Percentiles rank a stretch among this genome's conserved stretches.
Conservation (phyloP, 2,329 filamentous ascomycete genomes). For the Raffaelea albimanens region DNA sequence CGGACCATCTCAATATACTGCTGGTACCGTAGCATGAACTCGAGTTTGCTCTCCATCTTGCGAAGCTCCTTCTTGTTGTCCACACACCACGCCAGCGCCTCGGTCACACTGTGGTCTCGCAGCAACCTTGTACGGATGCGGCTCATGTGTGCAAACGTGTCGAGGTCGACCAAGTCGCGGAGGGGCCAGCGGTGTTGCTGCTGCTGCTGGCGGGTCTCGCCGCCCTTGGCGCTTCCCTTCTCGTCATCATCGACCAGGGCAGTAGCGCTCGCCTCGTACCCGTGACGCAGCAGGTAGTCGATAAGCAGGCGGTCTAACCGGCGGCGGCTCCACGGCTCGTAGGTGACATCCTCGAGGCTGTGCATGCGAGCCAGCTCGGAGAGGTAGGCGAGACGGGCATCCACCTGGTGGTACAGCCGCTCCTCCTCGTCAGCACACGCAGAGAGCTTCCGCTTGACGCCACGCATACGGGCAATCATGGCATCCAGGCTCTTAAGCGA, state of each 20-base stretch:
- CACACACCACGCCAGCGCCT: constrained; percentile 80
- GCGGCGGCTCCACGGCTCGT: constrained; percentile 79
- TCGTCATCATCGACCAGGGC: constrained; percentile 46
- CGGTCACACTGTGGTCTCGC: constrained; percentile 57
- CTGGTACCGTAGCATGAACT: constrained; percentile 88
- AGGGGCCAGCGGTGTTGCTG: constrained; percentile 36
- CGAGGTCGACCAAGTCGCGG: constrained; percentile 74
- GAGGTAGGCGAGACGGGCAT: constrained; percentile 70
- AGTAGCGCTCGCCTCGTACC: constrained; percentile 69
- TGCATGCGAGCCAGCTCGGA: constrained; percentile 71
- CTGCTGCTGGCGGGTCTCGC: neutral
- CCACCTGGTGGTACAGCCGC: constrained; percentile 63
- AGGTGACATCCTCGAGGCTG: constrained; percentile 81
- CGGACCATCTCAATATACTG: constrained; percentile 90
- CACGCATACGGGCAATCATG: constrained; percentile 78
- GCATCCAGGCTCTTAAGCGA: constrained; percentile 73
- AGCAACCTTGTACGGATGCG: constrained; percentile 63
- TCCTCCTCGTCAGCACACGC: constrained; percentile 70
- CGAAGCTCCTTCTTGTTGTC: constrained; percentile 90
- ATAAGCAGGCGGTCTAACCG: constrained; percentile 77
- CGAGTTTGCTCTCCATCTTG: constrained; percentile 79
- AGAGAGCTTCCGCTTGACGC: constrained; percentile 78
- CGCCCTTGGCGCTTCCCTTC: neutral
- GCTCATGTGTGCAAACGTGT: constrained; percentile 77
- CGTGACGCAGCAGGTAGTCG: constrained; percentile 83